These are phyloP conservation scores for Geotrichum ghanense DNA, from an alignment of 805 yeast species.

Conservation along the genomic window DNA sequence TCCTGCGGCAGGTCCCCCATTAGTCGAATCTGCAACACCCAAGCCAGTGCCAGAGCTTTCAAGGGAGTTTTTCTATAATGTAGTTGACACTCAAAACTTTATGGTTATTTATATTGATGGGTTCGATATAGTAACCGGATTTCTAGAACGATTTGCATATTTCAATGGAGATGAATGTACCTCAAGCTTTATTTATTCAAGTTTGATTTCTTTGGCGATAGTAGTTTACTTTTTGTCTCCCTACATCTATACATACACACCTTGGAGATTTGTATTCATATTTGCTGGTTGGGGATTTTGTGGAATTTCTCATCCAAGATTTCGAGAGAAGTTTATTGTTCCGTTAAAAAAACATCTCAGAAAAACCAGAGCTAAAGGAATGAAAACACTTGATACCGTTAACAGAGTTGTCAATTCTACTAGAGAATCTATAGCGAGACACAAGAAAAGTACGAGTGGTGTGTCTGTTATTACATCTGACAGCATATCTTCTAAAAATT, in stretches of 20 bases:
- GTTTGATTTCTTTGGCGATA: slow-evolving; percentile 21
- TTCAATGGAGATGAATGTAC: slow-evolving; percentile 48
- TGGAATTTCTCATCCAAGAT: slow-evolving; percentile 8
- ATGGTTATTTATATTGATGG: slow-evolving; percentile 51
- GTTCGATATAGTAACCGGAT: slow-evolving; percentile 45
- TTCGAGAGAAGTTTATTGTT: neutral
- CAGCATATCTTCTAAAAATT: too few species aligned
- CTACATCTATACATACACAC: slow-evolving; percentile 21
- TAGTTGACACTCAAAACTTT: slow-evolving; percentile 77
- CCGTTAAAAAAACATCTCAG: slow-evolving; percentile 1
- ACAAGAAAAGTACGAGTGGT: neutral
- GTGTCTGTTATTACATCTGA: too few species aligned
- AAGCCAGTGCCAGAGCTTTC: slow-evolving; percentile 71
- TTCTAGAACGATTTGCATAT: slow-evolving; percentile 46
- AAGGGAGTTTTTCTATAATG: slow-evolving; percentile 62
- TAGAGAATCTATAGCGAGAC: neutral
- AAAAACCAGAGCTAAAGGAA: neutral
- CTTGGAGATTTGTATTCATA: slow-evolving; percentile 30
- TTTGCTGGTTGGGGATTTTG: slow-evolving; percentile 38
- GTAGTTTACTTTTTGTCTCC: slow-evolving; percentile 23
- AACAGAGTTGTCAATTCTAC: neutral
- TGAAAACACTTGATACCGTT: too few species aligned
- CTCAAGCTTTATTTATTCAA: slow-evolving; percentile 41
- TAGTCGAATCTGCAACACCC: slow-evolving; percentile 39
- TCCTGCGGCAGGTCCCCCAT: slow-evolving; percentile 37